A percentile compares a stretch with the other conserved stretches of the same genome.
phyloP scores from a whole-genome alignment of 495 filamentous ascomycete genomes.

The Xylaria flabelliformis region DNA sequence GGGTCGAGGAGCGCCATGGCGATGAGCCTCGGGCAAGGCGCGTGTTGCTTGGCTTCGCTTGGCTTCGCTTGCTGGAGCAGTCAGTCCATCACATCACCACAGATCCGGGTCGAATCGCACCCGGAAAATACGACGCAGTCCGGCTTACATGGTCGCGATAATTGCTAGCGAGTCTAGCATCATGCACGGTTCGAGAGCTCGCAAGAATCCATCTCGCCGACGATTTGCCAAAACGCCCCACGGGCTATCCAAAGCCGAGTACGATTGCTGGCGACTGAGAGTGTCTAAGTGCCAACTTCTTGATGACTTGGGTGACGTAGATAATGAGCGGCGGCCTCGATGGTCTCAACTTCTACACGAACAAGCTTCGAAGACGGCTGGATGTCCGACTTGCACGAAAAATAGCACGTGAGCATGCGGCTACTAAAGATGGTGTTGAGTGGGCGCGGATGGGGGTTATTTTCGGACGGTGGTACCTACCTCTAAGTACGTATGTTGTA shows the following conservation, averaged over 20 bases:
- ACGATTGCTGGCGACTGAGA: neutral
- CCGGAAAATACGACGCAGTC: neutral
- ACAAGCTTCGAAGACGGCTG: neutral
- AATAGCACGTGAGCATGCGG: slow-evolving; percentile 7
- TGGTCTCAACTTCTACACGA: neutral
- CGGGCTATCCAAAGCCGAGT: slow-evolving; percentile 5
- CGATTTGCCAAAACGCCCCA: neutral
- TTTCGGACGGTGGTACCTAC: neutral
- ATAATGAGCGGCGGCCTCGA: neutral
- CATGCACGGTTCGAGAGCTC: slow-evolving; percentile 24
- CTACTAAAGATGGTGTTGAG: slow-evolving; percentile 14
- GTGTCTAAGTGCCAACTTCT: neutral
- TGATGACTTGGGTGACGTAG: neutral
- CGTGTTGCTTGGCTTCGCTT: slow-evolving; percentile 35
- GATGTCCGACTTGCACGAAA: neutral
- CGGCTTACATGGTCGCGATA: slow-evolving; percentile 34
- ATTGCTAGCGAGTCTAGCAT: slow-evolving; percentile 36
- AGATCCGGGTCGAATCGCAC: neutral
- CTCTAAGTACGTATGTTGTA: no score
- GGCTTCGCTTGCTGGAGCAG: slow-evolving; percentile 20
- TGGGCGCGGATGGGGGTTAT: neutral
- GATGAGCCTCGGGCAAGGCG: slow-evolving; percentile 32
- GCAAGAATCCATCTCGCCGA: slow-evolving; percentile 25
- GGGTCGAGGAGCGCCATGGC: slow-evolving; percentile 63
- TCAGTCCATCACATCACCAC: slow-evolving; percentile 28